Base-by-base conservation (phyloP, 108 stramenopile species). In the Asterionellopsis glacialis region DNA sequence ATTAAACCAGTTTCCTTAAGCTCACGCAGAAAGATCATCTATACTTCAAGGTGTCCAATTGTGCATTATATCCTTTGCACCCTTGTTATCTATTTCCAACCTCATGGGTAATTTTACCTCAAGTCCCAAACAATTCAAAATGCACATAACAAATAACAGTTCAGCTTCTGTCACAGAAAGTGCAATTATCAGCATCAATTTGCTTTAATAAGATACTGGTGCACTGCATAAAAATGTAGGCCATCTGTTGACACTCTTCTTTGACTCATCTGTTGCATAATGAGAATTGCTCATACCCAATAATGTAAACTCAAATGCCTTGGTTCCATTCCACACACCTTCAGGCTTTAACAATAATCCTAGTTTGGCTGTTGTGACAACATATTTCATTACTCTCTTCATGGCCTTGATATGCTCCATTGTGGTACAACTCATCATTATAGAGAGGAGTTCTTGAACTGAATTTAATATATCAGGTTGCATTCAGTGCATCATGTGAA, bases 101-200 rank as follows among this genome's bases (percentile, higher is more conserved):
- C 55, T 25, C 74, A 80, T 80, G 3, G 79, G 74, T 13, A n/a
- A n/a, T n/a, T n/a, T n/a, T n/a, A n/a, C n/a, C n/a, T n/a, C n/a
- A n/a, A n/a, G 40, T 0, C 49, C 69, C 14, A 74, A 45, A 38
- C 57, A 65, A 5, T 54, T 47, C 0, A 66, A 11, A 1, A 70
- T 25, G 7, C 56, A 15, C 22, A 69, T 44, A 33, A 49, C 61
- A 42, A 57, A 63, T 43, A 55, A 45, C 6, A 53, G 13, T 49
- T 80, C 74, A 6, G 74, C 74, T 64, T 80, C 70, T 21, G 67
- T 72, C 9, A 67, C 64, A 11, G 74, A 76, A 9, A 80, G 41
- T 0, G 68, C 21, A 0, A 80, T 63, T 22, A 57, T 59, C 33
- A 41, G 55, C 62, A 70, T 69, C 38, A 67, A 69, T 22, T 68